Evolutionary conservation across 2,329 filamentous ascomycete species (phyloP), one percentile per base, ranked within the genome.

Genomic region (Botrytis sinoallii): DNA sequence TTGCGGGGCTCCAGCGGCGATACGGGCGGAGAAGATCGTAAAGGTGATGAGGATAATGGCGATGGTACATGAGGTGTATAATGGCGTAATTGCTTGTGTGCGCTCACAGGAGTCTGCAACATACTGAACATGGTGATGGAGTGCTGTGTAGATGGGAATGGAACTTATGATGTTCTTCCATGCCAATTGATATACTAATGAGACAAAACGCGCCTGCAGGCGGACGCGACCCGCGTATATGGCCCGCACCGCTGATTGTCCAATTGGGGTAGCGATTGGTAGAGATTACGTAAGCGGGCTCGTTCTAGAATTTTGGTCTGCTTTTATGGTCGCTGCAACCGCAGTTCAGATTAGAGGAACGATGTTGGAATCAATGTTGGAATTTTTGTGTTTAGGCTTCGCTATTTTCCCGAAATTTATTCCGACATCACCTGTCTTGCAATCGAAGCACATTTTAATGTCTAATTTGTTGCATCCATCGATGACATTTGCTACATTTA

Each of bases 61-160:
- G 72, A 74, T 44, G 72, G 69, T n/a, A 71, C 42, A 67, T 71
- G 72, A n/a, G 69, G 69, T 52, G 61, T 44, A 52, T 74, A 74
- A 35, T 74, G 69, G 12, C 32, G 59, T n/a, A 67, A 38, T 59
- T 71, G 68, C 48, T 74, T 74, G 12, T 71, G 52, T 52, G 42
- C 32, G 16, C 60, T 70, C 20, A 61, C 52, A 8, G 72, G 68
- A 35, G 72, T 72, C 32, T 63, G 69, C 22, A 74, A 29, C 69
- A 72, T 72, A 66, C 48, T 67, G 48, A 71, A 65, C 59, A 74
- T 74, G 4, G 22, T 61, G 38, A 48, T 16, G 10, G 29, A 38
- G 18, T 69, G 35, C 48, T 57, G 22, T 29, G 48, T 32, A 29
- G 48, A 32, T 44, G 18, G 2, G 10, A 57, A 57, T 57, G 48